Evolutionary conservation across 2,329 filamentous ascomycete genomes (phyloP).

Genomic region (Fusarium veterinarium): DNA sequence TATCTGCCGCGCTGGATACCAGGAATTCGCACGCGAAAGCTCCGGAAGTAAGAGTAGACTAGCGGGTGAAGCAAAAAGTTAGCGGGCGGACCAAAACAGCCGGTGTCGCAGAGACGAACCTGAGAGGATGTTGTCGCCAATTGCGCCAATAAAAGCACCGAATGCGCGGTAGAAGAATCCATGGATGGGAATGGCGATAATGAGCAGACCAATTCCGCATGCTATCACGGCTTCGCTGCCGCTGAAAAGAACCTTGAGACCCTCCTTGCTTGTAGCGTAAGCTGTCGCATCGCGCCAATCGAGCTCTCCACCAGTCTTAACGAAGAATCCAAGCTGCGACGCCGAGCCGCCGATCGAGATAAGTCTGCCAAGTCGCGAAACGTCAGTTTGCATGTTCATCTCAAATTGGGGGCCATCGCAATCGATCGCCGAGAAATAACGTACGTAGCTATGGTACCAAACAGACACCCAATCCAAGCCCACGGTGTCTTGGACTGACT

Average conservation of each 20-base stretch:
- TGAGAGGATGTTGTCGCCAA: conserved; percentile 32
- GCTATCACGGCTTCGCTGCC: conserved; percentile 45
- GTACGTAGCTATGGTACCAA: conserved; percentile 44
- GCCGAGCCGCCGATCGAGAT: conserved; percentile 45
- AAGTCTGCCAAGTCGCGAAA: conserved; percentile 29
- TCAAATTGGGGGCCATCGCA: neutral
- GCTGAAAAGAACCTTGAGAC: conserved; percentile 48
- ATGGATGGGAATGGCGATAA: conserved; percentile 41
- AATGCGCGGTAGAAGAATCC: conserved; percentile 40
- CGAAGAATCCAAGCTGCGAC: conserved; percentile 49
- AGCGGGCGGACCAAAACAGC: neutral
- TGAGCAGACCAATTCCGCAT: conserved; percentile 37
- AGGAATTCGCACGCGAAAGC: conserved; percentile 32
- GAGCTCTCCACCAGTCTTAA: conserved; percentile 48
- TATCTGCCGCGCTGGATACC: conserved; percentile 33
- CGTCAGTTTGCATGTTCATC: conserved; percentile 13
- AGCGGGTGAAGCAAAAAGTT: neutral
- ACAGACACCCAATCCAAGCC: conserved; percentile 34
- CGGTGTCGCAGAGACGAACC: conserved; percentile 5
- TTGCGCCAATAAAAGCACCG: conserved; percentile 33
- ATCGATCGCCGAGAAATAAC: conserved; percentile 17
- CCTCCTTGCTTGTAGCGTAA: conserved; percentile 47
- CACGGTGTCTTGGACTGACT: conserved; percentile 35
- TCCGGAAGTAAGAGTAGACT: conserved; percentile 31
- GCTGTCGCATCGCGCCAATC: conserved; percentile 48